These are phyloP conservation scores for Aristolochia fimbriata DNA, from an alignment of 164 flowering plant genomes.

Conservation along the genomic window DNA sequence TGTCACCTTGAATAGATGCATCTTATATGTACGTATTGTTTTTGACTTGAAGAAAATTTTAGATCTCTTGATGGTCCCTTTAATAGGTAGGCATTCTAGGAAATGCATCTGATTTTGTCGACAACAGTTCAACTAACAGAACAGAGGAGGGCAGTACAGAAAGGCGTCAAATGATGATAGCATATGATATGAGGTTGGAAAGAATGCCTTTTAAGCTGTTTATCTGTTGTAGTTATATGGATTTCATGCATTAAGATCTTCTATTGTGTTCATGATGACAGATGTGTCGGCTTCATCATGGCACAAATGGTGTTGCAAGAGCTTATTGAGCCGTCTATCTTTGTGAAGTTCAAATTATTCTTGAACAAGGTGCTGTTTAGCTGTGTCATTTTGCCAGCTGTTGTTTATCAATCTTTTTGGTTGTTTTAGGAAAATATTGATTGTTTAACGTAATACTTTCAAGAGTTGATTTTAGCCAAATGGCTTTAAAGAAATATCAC, in stretches of 20 bases:
- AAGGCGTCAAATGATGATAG: conserved; percentile 94
- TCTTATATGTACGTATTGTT: too few species aligned
- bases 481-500: too few species aligned
- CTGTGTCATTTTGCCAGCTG: too few species aligned
- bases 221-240: not conserved
- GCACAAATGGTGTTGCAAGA: conserved; percentile 91
- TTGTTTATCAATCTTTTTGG: too few species aligned
- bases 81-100: conserved; percentile 89
- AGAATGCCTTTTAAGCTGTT: not conserved
- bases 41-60: too few species aligned
- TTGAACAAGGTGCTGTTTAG: conserved; percentile 50
- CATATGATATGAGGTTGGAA: conserved; percentile 93
- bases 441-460: not conserved
- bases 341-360: conserved; percentile 71
- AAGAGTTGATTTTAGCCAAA: too few species aligned
- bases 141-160: conserved; percentile 34
- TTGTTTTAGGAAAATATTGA: not conserved
- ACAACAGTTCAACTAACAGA: conserved; percentile 24
- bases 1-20: not conserved
- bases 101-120: conserved; percentile 84
- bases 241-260: not conserved
- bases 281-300: conserved; percentile 98
- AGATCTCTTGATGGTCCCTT: not conserved
- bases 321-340: conserved; percentile 80
- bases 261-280: conserved; percentile 15